These are phyloP conservation scores for Eucalyptus shirleyi DNA, from an alignment of 345 rosid species.

Conservation along the genomic window DNA sequence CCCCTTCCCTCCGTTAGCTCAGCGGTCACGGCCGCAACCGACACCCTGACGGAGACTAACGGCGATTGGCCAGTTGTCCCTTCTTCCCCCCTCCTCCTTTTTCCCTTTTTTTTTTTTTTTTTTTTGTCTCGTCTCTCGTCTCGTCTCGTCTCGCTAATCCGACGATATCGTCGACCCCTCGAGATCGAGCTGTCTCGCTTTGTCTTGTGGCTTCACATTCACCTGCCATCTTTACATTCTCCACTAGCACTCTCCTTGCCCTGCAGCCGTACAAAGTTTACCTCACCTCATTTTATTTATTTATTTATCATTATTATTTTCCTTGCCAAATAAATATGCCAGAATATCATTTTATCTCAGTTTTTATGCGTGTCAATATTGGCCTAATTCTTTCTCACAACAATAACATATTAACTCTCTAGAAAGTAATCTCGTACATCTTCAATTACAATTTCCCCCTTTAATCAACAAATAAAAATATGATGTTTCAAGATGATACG, in stretches of 20 bases:
- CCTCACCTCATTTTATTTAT: not conserved
- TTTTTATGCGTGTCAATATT: not conserved
- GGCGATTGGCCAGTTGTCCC: not conserved
- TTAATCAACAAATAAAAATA: not conserved
- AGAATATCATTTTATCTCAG: not conserved
- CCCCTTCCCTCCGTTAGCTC: not conserved
- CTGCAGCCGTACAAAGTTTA: not conserved
- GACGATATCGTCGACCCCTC: not conserved
- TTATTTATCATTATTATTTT: not conserved
- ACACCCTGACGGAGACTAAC: slow-evolving; percentile 7
- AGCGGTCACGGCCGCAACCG: slow-evolving; percentile 18
- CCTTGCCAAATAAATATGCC: not conserved
- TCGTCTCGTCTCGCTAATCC: not conserved
- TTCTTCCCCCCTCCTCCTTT: not conserved
- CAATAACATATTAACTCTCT: not conserved
- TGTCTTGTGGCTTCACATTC: not conserved
- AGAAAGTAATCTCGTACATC: not conserved
- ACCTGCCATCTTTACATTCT: not conserved
- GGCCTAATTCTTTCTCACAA: not conserved
- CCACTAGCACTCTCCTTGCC: not conserved
- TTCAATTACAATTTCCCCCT: not conserved
- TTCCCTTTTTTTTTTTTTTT: not conserved
- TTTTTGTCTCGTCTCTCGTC: not conserved
- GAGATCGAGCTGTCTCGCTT: not conserved
- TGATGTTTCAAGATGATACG: accelerated